Evolutionary conservation across 768 basidiomycete genomes (phyloP).

Genomic region (Cyclocybe cylindracea): DNA sequence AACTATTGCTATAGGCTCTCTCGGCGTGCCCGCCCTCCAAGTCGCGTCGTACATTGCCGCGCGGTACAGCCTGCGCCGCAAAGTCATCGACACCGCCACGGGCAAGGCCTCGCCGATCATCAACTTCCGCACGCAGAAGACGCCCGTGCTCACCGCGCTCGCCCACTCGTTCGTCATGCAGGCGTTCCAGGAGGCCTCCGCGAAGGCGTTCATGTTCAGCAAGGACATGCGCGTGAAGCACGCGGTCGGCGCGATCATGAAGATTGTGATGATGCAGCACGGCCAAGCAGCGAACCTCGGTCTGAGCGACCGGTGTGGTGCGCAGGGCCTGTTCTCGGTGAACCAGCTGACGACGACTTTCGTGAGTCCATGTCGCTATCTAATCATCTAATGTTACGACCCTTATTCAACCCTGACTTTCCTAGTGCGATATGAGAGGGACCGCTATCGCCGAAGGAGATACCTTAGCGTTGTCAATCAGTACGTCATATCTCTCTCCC

Average conservation of each 20-base stretch:
- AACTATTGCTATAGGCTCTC: constrained; percentile 5
- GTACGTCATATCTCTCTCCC: constrained; percentile 23
- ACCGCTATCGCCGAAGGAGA: constrained; percentile 48
- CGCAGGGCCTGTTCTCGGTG: constrained; percentile 38
- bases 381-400: background rate
- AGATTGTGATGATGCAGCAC: constrained; percentile 17
- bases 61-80: constrained; percentile 5
- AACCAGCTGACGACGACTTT: constrained; percentile 34
- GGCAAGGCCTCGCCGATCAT: constrained; percentile 28
- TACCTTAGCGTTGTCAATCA: constrained; percentile 37
- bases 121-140: constrained; percentile 41
- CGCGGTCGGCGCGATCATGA: constrained; percentile 6
- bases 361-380: constrained; percentile 29
- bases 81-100: background rate
- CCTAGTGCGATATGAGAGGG: constrained; percentile 38
- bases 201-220: constrained; percentile 17
- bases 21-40: background rate
- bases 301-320: constrained; percentile 40
- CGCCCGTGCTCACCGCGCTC: constrained; percentile 35
- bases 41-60: constrained; percentile 1
- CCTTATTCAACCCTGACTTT: background rate
- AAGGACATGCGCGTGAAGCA: constrained; percentile 1
- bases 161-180: constrained; percentile 35
- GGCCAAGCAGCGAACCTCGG: constrained; percentile 12
- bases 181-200: constrained; percentile 26